Conservation (phyloP, 345 rosid genomes). For the Acer campestre region DNA sequence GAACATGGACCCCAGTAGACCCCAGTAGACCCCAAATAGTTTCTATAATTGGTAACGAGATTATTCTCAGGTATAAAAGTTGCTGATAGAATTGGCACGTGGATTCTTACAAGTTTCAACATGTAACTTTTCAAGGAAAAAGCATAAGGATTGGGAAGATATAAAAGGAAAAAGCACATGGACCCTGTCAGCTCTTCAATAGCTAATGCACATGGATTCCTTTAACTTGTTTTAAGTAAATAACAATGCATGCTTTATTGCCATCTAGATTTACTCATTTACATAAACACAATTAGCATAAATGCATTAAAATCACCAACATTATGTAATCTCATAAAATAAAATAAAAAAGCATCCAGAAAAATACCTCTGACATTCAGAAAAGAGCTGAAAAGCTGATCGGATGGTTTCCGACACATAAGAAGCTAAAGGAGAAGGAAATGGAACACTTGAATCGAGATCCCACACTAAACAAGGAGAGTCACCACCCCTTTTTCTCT, state of each 20-base stretch:
- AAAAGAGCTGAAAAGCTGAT: conserved; percentile 73
- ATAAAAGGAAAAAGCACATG: no score
- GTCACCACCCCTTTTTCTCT: no score
- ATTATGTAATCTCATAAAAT: background rate
- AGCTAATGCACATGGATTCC: background rate
- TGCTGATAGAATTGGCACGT: background rate
- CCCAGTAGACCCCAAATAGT: no score
- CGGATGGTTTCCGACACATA: conserved; percentile 67
- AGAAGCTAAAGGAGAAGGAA: conserved; percentile 69
- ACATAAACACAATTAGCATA: background rate
- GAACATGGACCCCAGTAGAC: no score
- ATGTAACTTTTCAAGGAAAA: background rate
- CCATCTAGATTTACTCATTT: background rate
- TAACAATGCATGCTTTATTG: background rate
- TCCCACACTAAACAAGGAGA: conserved; percentile 73
- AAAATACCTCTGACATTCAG: conserved; percentile 66
- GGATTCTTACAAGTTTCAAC: background rate
- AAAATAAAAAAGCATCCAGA: background rate
- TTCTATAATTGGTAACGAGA: no score
- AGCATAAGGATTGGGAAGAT: no score
- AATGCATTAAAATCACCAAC: background rate
- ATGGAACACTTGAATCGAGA: conserved; percentile 77
- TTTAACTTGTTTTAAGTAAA: background rate
- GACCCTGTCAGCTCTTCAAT: background rate
- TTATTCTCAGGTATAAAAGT: background rate